Evolutionary conservation across 2,329 filamentous ascomycete genomes (phyloP).

Genomic region (Penicillium sp.): DNA sequence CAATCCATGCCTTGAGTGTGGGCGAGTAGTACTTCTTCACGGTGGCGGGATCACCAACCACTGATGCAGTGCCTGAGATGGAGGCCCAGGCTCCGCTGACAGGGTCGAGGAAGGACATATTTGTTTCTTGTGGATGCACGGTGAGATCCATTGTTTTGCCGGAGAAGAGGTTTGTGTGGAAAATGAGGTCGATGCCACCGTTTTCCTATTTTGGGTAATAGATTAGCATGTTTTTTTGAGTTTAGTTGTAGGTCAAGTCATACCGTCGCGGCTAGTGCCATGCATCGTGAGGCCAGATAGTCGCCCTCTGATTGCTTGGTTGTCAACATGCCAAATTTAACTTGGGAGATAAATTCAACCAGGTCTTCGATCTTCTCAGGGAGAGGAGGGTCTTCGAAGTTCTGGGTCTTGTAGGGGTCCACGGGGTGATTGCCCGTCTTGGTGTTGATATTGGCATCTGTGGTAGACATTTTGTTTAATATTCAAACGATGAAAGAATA

Average conservation of each 20-base stretch:
- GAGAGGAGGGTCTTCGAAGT: conserved; percentile 66
- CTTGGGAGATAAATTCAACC: conserved; percentile 63
- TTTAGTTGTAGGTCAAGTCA: conserved; percentile 10
- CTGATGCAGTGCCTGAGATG: conserved; percentile 67
- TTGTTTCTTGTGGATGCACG: conserved; percentile 66
- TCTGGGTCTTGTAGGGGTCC: conserved; percentile 79
- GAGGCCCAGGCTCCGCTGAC: conserved; percentile 81
- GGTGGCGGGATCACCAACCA: conserved; percentile 66
- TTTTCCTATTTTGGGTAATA: conserved; percentile 56
- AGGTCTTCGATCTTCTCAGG: conserved; percentile 76
- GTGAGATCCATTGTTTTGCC: conserved; percentile 81
- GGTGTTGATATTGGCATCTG: conserved; percentile 50
- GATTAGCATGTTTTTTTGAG: background rate
- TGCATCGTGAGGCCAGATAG: conserved; percentile 73
- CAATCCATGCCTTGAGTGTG: conserved; percentile 76
- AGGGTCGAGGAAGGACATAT: conserved; percentile 74
- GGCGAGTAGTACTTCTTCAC: conserved; percentile 75
- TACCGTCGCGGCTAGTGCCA: conserved; percentile 79
- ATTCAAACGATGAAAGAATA: background rate
- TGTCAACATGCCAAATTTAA: conserved; percentile 88
- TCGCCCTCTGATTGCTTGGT: conserved; percentile 63
- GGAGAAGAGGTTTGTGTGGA: conserved; percentile 88
- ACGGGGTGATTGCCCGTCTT: conserved; percentile 60
- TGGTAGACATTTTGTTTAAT: conserved; percentile 23
- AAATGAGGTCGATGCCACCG: conserved; percentile 76